Percentiles rank a stretch among this genome's conserved stretches.
These are phyloP conservation scores for Sarocladiaceae sp. DNA, from an alignment of 2,329 filamentous ascomycete genomes.

Conservation along the genomic window DNA sequence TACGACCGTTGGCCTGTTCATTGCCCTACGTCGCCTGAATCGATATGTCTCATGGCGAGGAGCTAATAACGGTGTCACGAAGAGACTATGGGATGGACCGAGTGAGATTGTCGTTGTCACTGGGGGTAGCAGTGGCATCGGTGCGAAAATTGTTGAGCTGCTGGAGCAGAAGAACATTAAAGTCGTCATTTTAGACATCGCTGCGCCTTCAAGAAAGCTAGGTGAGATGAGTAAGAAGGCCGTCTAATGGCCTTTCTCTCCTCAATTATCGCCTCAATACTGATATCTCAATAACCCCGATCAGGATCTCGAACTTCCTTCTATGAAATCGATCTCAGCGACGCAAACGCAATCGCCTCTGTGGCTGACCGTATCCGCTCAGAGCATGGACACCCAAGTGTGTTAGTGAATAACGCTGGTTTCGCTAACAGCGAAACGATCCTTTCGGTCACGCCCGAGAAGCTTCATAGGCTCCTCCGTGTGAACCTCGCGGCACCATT, in stretches of 20 bases:
- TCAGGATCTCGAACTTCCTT: conserved; percentile 25
- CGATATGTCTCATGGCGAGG: neutral
- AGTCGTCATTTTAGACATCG: conserved; percentile 60
- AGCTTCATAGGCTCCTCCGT: conserved; percentile 55
- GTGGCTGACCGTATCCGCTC: conserved; percentile 42
- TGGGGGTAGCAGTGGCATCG: conserved; percentile 64
- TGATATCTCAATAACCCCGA: neutral
- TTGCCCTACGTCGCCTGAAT: neutral
- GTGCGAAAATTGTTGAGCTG: conserved; percentile 47
- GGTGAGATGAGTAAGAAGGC: conserved; percentile 43
- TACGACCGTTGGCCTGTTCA: neutral
- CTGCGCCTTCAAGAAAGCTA: neutral
- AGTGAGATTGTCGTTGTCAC: conserved; percentile 62
- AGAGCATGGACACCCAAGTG: conserved; percentile 51
- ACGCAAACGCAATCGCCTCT: conserved; percentile 37
- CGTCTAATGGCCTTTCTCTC: conserved; percentile 15
- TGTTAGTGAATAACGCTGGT: conserved; percentile 63
- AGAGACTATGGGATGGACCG: neutral
- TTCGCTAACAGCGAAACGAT: conserved; percentile 20
- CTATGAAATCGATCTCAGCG: conserved; percentile 60
- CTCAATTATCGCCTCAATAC: neutral
- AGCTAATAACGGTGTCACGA: neutral
- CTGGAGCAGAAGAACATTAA: conserved; percentile 44
- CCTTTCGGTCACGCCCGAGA: conserved; percentile 27
- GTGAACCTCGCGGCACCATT: conserved; percentile 61